Conservation (phyloP, 2,329 filamentous ascomycete species). For the Trichophaea hybrida region DNA sequence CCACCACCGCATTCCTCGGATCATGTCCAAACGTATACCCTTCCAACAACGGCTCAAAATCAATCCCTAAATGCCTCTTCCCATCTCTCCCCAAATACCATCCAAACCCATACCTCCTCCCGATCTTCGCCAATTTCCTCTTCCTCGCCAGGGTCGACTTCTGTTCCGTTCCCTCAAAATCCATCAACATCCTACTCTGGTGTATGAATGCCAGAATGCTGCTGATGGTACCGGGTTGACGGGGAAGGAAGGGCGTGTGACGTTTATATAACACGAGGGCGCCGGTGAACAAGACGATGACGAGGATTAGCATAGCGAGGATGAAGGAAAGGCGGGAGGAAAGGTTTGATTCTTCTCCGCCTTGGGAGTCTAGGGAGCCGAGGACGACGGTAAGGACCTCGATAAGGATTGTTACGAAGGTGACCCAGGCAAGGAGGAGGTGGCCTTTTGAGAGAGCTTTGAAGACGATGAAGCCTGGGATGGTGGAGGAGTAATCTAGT, state of each 20-base stretch:
- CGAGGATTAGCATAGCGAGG: conserved; percentile 48
- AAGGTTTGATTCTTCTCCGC: conserved; percentile 40
- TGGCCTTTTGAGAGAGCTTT: conserved; percentile 50
- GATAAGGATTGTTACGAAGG: conserved; percentile 55
- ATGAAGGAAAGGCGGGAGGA: conserved; percentile 54
- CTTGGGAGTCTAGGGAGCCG: conserved; percentile 44
- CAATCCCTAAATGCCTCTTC: conserved; percentile 59
- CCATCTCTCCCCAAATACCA: conserved; percentile 64
- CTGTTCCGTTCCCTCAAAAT: conserved; percentile 57
- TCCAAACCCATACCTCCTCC: conserved; percentile 58
- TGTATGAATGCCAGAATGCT: conserved; percentile 64
- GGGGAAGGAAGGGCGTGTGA: conserved; percentile 56
- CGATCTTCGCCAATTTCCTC: conserved; percentile 42
- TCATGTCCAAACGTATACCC: conserved; percentile 49
- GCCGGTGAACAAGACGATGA: conserved; percentile 48
- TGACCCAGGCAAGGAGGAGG: conserved; percentile 51
- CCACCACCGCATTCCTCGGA: not conserved
- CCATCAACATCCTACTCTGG: conserved; percentile 64
- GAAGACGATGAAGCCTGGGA: conserved; percentile 51
- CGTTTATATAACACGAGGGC: conserved; percentile 47
- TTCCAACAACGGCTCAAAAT: conserved; percentile 56
- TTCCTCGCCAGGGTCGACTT: conserved; percentile 48
- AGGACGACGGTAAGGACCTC: conserved; percentile 59
- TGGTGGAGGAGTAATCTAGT: conserved; percentile 58
- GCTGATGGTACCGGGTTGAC: conserved; percentile 65